Evolutionary conservation across 1,284 basidiomycete genomes (phyloP).

Genomic region (Anthracocystis walkeri): DNA sequence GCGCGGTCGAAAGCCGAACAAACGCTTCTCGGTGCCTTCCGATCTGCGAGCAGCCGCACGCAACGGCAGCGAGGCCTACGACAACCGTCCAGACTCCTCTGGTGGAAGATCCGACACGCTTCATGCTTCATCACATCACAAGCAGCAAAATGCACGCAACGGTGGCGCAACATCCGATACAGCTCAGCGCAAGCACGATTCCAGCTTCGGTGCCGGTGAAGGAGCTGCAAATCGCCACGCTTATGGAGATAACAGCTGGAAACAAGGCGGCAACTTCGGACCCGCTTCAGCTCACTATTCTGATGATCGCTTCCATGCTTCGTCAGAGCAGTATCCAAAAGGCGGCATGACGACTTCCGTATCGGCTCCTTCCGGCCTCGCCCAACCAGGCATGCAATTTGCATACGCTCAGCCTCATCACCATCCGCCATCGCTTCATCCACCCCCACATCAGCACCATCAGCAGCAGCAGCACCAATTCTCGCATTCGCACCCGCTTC

Average conservation of each 20-base stretch:
- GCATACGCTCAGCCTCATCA: constrained; percentile 26
- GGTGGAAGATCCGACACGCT: constrained; percentile 26
- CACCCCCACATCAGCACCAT: constrained; percentile 22
- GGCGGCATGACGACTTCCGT: constrained; percentile 33
- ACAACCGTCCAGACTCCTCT: constrained; percentile 24
- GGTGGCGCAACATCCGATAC: constrained; percentile 33
- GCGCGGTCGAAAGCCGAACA: constrained; percentile 58
- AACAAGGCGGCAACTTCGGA: constrained; percentile 18
- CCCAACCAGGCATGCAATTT: constrained; percentile 27
- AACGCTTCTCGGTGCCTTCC: constrained; percentile 50
- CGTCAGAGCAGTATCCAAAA: constrained; percentile 23
- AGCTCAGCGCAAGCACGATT: constrained; percentile 24
- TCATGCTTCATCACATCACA: constrained; percentile 10
- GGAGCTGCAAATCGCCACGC: constrained; percentile 18
- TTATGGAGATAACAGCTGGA: constrained; percentile 25
- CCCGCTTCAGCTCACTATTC: constrained; percentile 20
- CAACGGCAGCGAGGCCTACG: constrained; percentile 31
- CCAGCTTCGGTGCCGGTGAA: constrained; percentile 16
- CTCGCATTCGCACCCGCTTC: constrained; percentile 18
- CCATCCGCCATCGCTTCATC: constrained; percentile 24
- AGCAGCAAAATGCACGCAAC: constrained; percentile 18
- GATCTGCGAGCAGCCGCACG: constrained; percentile 34
- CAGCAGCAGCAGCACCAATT: constrained; percentile 23
- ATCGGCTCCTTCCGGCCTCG: constrained; percentile 43
- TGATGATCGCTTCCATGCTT: constrained; percentile 38